Base-by-base conservation (phyloP, 306 rosid species). In the Citrullus colocynthis region DNA sequence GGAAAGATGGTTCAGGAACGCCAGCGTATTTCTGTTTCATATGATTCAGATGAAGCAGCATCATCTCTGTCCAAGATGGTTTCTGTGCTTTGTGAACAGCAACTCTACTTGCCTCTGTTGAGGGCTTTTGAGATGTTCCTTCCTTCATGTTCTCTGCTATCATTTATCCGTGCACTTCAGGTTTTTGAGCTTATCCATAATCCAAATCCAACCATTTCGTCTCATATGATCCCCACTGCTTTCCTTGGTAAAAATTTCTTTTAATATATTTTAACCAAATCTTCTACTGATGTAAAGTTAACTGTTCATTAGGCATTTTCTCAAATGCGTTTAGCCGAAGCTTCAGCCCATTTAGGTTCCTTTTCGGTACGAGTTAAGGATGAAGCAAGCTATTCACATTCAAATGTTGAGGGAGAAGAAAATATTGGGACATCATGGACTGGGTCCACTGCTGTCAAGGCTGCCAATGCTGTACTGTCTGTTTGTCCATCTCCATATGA, bases 121-220 rank as follows among this genome's bases (percentile, higher is more conserved):
- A 92, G 95, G 90, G 97, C 98, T 14, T 94, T 94, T 80, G 97
- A 90, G 80, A 92, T 89, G 98, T 94, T 94, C 87, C 96, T 94
- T 85, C 98, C 98, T 48, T 94, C 98, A 37, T 90, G 96, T 83
- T 88, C 97, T 59, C 82, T 94, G 79, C 78, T 94, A 80, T 94
- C 97, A 34, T 92, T 94, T 88, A 87, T 94, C 65, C 98, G 96
- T 39, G 97, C 97, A 74, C 93, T 92, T 80, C 97, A 94, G 97
- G 98, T 92, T 83, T 71, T 88, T 83, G 73, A 69, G 70, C 78
- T 80, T 51, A 69, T 62, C 30, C 52, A 9, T 65, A 39, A 66
- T 63, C 39, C 51, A 39, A 66, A 64, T 60, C 18, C 75, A 71
- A 71, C 20, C 20, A 7, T 71, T 24, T 71, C 58, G 5, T 71